A percentile compares a stretch with the other conserved stretches of the same genome.
Conservation (phyloP, 805 yeast genomes). For the Komagataella ulmi region DNA sequence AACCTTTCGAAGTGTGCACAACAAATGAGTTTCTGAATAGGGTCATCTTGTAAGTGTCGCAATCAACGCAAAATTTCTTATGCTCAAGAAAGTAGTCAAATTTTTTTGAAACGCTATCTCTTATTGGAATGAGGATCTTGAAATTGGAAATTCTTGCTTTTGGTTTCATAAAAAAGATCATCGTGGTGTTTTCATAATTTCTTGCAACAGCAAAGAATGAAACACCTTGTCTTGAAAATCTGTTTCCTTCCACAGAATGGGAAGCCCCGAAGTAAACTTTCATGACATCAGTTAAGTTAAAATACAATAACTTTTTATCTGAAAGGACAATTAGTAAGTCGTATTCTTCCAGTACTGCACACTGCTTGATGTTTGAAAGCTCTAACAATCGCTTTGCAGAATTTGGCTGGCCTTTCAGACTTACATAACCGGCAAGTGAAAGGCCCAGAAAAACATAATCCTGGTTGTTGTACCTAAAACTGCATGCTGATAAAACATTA, state of each 20-base stretch:
- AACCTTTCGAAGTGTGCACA: conserved; percentile 53
- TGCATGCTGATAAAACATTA: conserved; percentile 26
- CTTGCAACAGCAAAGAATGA: conserved; percentile 55
- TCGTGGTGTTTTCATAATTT: conserved; percentile 41
- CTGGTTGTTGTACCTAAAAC: conserved; percentile 31
- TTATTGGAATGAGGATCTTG: conserved; percentile 42
- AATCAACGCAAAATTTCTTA: conserved; percentile 35
- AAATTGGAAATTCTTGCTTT: conserved; percentile 33
- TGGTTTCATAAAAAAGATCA: conserved; percentile 43
- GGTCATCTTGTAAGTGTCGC: conserved; percentile 48
- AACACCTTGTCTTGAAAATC: conserved; percentile 38
- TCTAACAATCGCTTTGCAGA: conserved; percentile 51
- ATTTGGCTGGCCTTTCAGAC: conserved; percentile 21
- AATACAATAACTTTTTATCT: conserved; percentile 45
- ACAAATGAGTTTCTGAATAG: conserved; percentile 56
- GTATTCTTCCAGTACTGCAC: conserved; percentile 45
- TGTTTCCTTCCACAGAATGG: conserved; percentile 29
- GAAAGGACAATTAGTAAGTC: conserved; percentile 46
- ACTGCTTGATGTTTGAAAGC: conserved; percentile 36
- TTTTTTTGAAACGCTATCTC: conserved; percentile 21
- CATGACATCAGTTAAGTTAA: conserved; percentile 48
- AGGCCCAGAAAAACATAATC: conserved; percentile 45
- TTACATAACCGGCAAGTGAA: conserved; percentile 47
- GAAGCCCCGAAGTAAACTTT: conserved; percentile 37
- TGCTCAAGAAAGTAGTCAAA: conserved; percentile 28